These are phyloP conservation scores for Fusarium austroafricanum DNA, from an alignment of 2,329 filamentous ascomycete species.

Conservation along the genomic window DNA sequence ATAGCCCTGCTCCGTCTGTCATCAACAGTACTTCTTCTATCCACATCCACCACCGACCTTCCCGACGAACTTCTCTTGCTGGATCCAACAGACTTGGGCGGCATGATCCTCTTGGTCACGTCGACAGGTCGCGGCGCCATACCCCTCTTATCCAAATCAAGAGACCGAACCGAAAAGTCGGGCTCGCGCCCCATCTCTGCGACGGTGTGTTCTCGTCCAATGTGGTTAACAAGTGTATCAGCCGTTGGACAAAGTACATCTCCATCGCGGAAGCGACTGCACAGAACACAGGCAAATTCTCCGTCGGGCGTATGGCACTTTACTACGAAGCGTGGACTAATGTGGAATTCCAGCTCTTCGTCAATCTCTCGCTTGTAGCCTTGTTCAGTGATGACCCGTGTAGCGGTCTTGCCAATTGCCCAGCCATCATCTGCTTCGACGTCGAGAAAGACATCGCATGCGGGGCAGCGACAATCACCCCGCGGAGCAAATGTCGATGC, in stretches of 20 bases:
- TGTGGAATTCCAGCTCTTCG: slow-evolving; percentile 40
- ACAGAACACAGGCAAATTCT: slow-evolving; percentile 41
- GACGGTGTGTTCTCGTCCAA: slow-evolving; percentile 33
- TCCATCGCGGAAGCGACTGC: slow-evolving; percentile 34
- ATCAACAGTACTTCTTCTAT: too few species aligned
- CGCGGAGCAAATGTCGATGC: slow-evolving; percentile 32
- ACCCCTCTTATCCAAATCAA: slow-evolving; percentile 21
- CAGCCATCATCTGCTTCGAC: slow-evolving; percentile 40
- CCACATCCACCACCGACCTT: not conserved
- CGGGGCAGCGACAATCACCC: slow-evolving; percentile 34
- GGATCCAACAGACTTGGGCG: slow-evolving; percentile 1
- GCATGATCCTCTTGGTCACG: slow-evolving; percentile 19
- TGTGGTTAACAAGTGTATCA: slow-evolving; percentile 37
- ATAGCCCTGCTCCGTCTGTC: slow-evolving; percentile 18
- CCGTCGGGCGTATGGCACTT: slow-evolving; percentile 43
- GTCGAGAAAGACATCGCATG: slow-evolving; percentile 28
- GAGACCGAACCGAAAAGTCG: slow-evolving; percentile 33
- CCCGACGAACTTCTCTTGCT: slow-evolving; percentile 3
- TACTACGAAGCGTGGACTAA: slow-evolving; percentile 40
- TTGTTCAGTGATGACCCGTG: slow-evolving; percentile 15
- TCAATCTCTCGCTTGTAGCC: slow-evolving; percentile 38
- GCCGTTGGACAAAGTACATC: slow-evolving; percentile 37
- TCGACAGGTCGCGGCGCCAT: slow-evolving; percentile 1
- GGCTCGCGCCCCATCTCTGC: slow-evolving; percentile 39
- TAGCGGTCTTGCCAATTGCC: slow-evolving; percentile 36